A percentile compares a stretch with the other conserved stretches of the same genome.
These are phyloP conservation scores for Silene vulgaris DNA, from an alignment of 179 eudicot species.

Conservation along the genomic window DNA sequence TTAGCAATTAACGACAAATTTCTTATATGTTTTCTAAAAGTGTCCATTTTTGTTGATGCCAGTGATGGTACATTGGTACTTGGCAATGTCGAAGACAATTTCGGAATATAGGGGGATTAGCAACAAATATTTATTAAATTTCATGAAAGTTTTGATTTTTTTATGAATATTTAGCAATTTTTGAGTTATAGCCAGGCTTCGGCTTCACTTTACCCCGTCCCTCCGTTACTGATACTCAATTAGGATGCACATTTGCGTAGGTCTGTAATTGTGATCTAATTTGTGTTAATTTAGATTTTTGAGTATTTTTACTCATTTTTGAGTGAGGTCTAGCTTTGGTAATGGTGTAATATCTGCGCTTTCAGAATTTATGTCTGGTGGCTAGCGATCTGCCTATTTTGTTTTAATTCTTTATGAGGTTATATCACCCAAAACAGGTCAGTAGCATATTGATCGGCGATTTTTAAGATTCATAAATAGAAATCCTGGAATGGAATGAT, in stretches of 20 bases:
- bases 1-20: background rate
- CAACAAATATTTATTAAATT: too few relatives aligned
- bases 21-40: background rate
- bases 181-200: background rate
- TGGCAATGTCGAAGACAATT: background rate
- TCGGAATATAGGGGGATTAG: background rate
- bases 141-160: background rate
- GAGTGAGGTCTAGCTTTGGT: background rate
- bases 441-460: background rate
- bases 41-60: background rate
- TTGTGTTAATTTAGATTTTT: background rate
- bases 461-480: background rate
- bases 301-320: background rate
- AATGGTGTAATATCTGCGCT: background rate
- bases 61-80: background rate
- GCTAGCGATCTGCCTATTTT: background rate
- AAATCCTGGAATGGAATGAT: background rate
- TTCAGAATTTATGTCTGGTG: background rate
- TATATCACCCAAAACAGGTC: background rate
- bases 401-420: background rate
- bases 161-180: too few relatives aligned
- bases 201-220: too few relatives aligned
- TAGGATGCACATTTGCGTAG: background rate
- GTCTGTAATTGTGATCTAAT: background rate
- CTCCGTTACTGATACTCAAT: too few relatives aligned